phyloP scores from a whole-genome alignment of 805 yeast genomes.

The Yarrowia divulgata region DNA sequence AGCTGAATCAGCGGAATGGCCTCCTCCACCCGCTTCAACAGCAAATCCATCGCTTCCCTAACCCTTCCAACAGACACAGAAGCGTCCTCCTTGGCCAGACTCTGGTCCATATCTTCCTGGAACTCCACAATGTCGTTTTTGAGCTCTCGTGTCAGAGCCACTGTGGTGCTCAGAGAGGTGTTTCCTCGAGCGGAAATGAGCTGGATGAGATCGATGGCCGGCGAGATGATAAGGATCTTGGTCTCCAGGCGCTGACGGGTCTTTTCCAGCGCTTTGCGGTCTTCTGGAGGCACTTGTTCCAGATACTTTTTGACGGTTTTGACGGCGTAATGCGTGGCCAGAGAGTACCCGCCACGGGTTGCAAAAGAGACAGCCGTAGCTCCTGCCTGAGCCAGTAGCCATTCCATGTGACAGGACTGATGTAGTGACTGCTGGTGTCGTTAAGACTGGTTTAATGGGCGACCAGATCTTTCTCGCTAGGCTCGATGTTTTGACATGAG shows the following conservation, averaged over 20 bases:
- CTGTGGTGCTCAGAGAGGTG: constrained; percentile 57
- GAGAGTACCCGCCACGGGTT: constrained; percentile 73
- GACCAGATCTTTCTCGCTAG: no score
- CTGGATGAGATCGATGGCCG: constrained; percentile 72
- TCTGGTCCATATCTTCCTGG: constrained; percentile 52
- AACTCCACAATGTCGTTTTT: constrained; percentile 65
- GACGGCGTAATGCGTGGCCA: constrained; percentile 77
- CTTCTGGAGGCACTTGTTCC: constrained; percentile 59
- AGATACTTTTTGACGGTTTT: constrained; percentile 65
- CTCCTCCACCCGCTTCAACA: constrained; percentile 65
- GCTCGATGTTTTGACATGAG: background rate
- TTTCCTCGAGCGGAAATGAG: constrained; percentile 53
- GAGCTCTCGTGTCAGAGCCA: constrained; percentile 62
- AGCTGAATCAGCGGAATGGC: constrained; percentile 72
- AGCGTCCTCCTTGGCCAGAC: constrained; percentile 41
- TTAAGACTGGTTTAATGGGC: background rate
- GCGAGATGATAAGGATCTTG: constrained; percentile 66
- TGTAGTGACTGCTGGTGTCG: no score
- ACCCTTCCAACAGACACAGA: constrained; percentile 54
- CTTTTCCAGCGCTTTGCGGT: constrained; percentile 55
- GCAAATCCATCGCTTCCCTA: constrained; percentile 57
- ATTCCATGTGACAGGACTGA: constrained; percentile 33
- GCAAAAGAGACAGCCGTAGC: constrained; percentile 83
- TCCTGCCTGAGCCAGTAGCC: constrained; percentile 61
- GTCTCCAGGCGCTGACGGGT: constrained; percentile 59